Conservation (phyloP, 1,284 basidiomycete species). For the Xerocomus amazonicus region DNA sequence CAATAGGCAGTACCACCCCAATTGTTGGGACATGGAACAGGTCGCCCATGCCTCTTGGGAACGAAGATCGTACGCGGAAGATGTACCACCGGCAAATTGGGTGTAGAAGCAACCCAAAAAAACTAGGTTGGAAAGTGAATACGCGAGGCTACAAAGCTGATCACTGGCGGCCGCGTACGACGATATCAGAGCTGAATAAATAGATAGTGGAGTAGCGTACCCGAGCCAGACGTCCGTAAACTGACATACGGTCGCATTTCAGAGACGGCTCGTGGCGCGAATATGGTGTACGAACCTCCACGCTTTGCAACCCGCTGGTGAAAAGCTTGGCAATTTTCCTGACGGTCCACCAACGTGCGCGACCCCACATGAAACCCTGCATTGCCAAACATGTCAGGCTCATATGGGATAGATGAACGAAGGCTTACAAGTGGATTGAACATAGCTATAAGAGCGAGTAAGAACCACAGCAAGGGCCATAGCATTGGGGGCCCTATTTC, state of each 20-base stretch:
- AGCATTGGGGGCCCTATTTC: slow-evolving; percentile 50
- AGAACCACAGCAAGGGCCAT: slow-evolving; percentile 89
- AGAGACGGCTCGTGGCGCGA: not conserved
- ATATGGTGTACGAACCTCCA: slow-evolving; percentile 54
- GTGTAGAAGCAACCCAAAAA: slow-evolving; percentile 71
- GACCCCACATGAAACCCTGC: slow-evolving; percentile 24
- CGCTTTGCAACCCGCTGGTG: slow-evolving; percentile 70
- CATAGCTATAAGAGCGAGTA: slow-evolving; percentile 56
- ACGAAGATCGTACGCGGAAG: too few relatives aligned
- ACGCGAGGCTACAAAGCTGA: slow-evolving; percentile 76
- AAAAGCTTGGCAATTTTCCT: slow-evolving; percentile 60
- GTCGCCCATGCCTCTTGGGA: slow-evolving; percentile 9
- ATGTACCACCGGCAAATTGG: not conserved
- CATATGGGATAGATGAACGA: not conserved
- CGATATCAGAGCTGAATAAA: too few relatives aligned
- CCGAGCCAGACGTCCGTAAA: slow-evolving; percentile 83
- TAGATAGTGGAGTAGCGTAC: slow-evolving; percentile 36
- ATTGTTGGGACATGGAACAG: slow-evolving; percentile 32
- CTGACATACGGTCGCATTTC: slow-evolving; percentile 32
- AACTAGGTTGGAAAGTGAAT: slow-evolving; percentile 72
- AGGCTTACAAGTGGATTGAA: slow-evolving; percentile 72
- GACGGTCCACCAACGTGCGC: slow-evolving; percentile 76
- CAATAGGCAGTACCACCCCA: slow-evolving; percentile 60
- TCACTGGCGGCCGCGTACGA: slow-evolving; percentile 50
- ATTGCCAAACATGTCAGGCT: not conserved